Base-by-base conservation (phyloP, 2,329 filamentous ascomycete species). In the Teratosphaeria nubilosa region DNA sequence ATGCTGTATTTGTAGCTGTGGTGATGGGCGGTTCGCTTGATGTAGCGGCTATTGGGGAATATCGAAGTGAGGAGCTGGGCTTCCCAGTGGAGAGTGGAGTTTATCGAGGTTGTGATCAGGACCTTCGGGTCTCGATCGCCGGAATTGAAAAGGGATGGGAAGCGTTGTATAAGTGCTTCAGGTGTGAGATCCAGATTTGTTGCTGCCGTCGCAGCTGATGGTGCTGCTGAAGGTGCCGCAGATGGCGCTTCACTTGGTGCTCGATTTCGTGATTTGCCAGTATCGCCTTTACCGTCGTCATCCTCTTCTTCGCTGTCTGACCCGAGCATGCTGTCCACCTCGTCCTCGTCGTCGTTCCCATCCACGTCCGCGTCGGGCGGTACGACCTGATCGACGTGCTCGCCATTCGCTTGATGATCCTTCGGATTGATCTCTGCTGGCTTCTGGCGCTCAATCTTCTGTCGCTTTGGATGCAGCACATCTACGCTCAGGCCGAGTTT, bases 1-100 rank as follows among this genome's bases (percentile, higher is more conserved):
- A 99, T 81, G 25, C 87, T 92, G 77, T 96, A 97, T 71, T 95
- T 95, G 79, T 96, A 86, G 9, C 85, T 84, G 73, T 91, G 90
- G 56, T 85, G 85, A 73, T 96, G 91, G 11, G 86, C 84, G 7
- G 88, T 91, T 59, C 94, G 87, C 1, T 86, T 89, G 65, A 99
- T 88, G 75, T 97, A 96, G 51, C 78, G 80, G 66, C 79, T 81
- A 72, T 87, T 86, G 58, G 94, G 92, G 76, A 97, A 95, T 60
- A 97, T 77, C 10, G 82, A 82, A 60, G 86, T 88, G 60, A 97
- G 82, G 48, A 91, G 80, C 59, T 88, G 75, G 54, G 90, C 91
- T 77, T 95, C 85, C 61, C 86, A 75, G 78, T 99, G 92, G 13
- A 97, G 83, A 1, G 87, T 92, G 13, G 88, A 90, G 76, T 96